Base-by-base conservation (phyloP, 1,284 basidiomycete genomes). In the Golubevia sp. region DNA sequence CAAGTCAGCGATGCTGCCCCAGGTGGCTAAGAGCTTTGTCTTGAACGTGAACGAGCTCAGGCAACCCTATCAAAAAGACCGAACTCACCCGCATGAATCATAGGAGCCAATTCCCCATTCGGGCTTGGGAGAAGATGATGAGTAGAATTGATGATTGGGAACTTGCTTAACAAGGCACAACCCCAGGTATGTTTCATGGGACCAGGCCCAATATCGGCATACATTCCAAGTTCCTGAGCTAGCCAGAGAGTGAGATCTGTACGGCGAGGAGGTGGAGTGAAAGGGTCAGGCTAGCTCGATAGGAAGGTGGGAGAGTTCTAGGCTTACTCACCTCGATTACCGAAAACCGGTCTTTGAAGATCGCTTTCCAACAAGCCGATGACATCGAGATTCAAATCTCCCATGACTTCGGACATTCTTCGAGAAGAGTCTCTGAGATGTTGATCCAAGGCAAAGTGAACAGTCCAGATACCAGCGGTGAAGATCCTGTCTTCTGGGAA, bases 181-280 rank as follows among this genome's bases (percentile, higher is more conserved):
- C 93, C 93, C 94, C 94, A 97, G 0, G 94, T 97, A 80, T 96
- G 93, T 68, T 90, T 86, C 82, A 92, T 92, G 0, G 93, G 92
- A 21, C 92, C 92, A 2, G 94, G 94, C 3, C 94, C 94, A 15
- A 94, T 80, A 70, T 87, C 86, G 34, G 86, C 84, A 55, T 87
- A 86, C 85, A 92, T 96, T 52, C 92, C 92, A 55, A 93, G 85
- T 59, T 94, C 91, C 81, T 81, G 64, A 2, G 75, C 69, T 11
- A 81, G 71, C 55, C 71, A 79, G 52, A 77, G 77, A 0, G 77
- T 72, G 21, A 81, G 63, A 58, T 97, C 94, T n/a, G n/a, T n/a
- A n/a, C n/a, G n/a, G n/a, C n/a, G n/a, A n/a, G n/a, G n/a, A n/a
- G n/a, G n/a, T n/a, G n/a, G n/a, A n/a, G n/a, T n/a, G n/a, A n/a